Evolutionary conservation across 2,329 filamentous ascomycete species (phyloP), one percentile per base, ranked within the genome.

Genomic region (Colletotrichum echinochloae): DNA sequence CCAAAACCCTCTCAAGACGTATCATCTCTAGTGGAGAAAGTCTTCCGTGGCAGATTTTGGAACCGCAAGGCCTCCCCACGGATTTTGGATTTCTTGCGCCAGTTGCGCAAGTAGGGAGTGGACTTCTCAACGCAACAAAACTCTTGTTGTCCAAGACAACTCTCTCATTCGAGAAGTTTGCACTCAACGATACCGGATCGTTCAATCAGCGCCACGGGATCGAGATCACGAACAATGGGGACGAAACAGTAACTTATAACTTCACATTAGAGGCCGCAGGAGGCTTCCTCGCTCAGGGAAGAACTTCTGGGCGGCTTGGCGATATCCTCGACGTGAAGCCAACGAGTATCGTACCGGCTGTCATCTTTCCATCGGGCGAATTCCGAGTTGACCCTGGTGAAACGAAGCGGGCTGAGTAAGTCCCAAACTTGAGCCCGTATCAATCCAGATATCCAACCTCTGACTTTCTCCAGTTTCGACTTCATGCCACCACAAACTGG

Each of bases 131-230:
- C 65, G 82, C 81, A n/a, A 80, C 77, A 63, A 81, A 83, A 68
- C 78, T 83, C 3, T 75, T 84, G 16, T 76, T 81, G 46, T 79
- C 82, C 37, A 79, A 67, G 1, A 82, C 81, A 1, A 69, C 75
- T 11, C 74, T 85, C 28, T 77, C 78, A 16, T 81, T 80, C 5
- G 79, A 80, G 23, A 82, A 79, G 69, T 78, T 85, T 44, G 77
- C 78, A 18, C 80, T 85, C 67, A 85, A 85, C 65, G 83, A 85
- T 71, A 85, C 83, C 2, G 76, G 77, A 33, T 73, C 82, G 67
- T 81, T 85, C 72, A 75, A 73, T 20, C 72, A 66, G 23, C 73
- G 72, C 39, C 73, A 75, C 57, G 61, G 68, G 1, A 61, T 77
- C 16, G 67, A 65, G 48, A 77, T 85, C 68, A 80, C 76, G 52